Base-by-base conservation (phyloP, 169 alveolate species). In the Miamiensis avidus region DNA sequence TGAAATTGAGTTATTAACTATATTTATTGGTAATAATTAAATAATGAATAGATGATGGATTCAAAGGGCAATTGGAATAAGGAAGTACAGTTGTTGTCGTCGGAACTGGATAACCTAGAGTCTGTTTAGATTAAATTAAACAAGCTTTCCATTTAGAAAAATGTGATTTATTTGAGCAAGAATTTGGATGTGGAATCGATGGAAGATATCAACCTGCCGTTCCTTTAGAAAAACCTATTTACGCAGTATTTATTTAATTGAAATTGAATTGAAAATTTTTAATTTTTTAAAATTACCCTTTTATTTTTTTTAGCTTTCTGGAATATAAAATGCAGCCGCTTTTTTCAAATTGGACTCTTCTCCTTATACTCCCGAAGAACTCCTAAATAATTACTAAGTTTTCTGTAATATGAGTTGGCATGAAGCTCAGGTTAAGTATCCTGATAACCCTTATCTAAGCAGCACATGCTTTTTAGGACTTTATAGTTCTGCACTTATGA, bases 401-500 rank as follows among this genome's bases (percentile, higher is more conserved):
- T 84, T 84, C 29, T 76, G 85, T 29, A 33, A 31, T 1, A 49
- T 34, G 0, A 72, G 64, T 75, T 81, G 69, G 73, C 27, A 86
- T 28, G 28, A 82, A 25, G 79, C 75, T 28, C 15, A 16, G n/a
- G 0, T 29, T 28, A 27, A 74, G 31, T 81, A 86, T 26, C 87
- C 87, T 29, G 26, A 65, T 25, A 75, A 86, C 25, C 75, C 72
- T 6, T 86, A 75, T 33, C 0, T 81, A 29, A 6, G 34, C 34
- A 86, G 32, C 25, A 64, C 74, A 1, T 86, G 73, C 34, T 86
- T 81, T 65, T 75, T 81, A 76, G 84, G 84, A 49, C 64, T 72
- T 11, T 86, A 86, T 65, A 78, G 75, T 20, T 81, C 74, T 81
- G 32, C 74, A 16, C 31, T 86, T 0, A 29, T 86, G 25, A 64